Base-by-base conservation (phyloP, 768 basidiomycete genomes). In the Chalciporus pseudorubinellus region DNA sequence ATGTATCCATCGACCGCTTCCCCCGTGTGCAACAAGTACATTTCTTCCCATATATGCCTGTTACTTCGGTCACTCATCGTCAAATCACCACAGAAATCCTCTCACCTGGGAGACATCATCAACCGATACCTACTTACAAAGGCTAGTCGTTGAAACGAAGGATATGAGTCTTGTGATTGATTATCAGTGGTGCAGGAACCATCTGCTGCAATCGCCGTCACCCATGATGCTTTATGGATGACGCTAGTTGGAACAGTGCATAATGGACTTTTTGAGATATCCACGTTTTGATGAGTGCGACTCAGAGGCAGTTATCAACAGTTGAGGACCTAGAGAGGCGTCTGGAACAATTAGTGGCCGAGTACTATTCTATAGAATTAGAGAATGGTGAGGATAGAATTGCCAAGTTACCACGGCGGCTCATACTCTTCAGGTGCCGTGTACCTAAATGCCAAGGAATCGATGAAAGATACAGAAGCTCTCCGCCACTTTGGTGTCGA, bases 211-310 rank as follows among this genome's bases (percentile, higher is more conserved):
- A 21, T 59, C n/a, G 45, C 53, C 7, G 26, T 57, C 22, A 51
- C 52, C 19, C 51, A 55, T 22, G 52, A 59, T 26, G 14, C 24
- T 16, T 44, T 40, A 39, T 62, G 59, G 59, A 26, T 4, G 20
- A 28, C 20, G 9, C 24, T 59, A 38, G 39, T 55, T 18, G 24
- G 48, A 6, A 22, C 26, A 13, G 57, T 59, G 40, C 16, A 43
- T 43, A 26, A 29, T 2, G 14, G 3, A 10, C 31, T 33, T 33
- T 33, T 13, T 34, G 13, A 16, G 14, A 14, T 3, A 9, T 2
- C 16, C 14, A 34, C 16, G 16, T 34, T 34, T n/a, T 9, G 3
- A 34, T 14, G 33, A 34, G 16, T 1, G 8, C 7, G 33, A 34
- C 3, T 34, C 16, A 34, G 33, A 14, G 33, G 14, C 13, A 34